These are phyloP conservation scores for Boletus semigastroideus DNA, from an alignment of 1,284 basidiomycete genomes.

Conservation along the genomic window DNA sequence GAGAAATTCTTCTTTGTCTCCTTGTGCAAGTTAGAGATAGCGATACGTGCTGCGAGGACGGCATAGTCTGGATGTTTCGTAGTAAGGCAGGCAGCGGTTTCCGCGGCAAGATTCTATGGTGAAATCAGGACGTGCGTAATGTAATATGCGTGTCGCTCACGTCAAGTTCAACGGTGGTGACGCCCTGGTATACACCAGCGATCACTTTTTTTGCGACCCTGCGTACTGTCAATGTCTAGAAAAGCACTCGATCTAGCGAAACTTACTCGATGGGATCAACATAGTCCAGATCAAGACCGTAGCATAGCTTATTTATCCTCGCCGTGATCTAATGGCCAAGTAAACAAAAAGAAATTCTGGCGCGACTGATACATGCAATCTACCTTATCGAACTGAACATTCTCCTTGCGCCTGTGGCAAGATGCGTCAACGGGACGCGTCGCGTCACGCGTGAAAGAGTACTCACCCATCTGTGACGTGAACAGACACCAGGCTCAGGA, in stretches of 20 bases:
- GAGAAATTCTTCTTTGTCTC: slow-evolving; percentile 99
- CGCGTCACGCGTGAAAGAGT: slow-evolving; percentile 32
- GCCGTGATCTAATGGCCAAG: slow-evolving; percentile 70
- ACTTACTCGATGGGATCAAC: slow-evolving; percentile 92
- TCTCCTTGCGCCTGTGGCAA: slow-evolving; percentile 70
- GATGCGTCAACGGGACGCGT: slow-evolving; percentile 20
- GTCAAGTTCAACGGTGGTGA: slow-evolving; percentile 97
- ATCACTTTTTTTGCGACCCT: slow-evolving; percentile 95
- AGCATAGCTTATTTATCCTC: slow-evolving; percentile 94
- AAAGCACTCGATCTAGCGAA: neutral
- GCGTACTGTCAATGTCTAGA: slow-evolving; percentile 9
- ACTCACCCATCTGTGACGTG: slow-evolving; percentile 60
- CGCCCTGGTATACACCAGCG: slow-evolving; percentile 91
- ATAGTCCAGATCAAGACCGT: slow-evolving; percentile 92
- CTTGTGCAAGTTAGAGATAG: slow-evolving; percentile 98
- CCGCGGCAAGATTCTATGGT: slow-evolving; percentile 85
- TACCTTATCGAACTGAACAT: slow-evolving; percentile 86
- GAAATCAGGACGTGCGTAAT: slow-evolving; percentile 9
- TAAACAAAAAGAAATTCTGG: slow-evolving; percentile 13
- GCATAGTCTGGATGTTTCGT: slow-evolving; percentile 98
- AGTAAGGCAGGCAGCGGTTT: slow-evolving; percentile 97
- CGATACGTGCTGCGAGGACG: slow-evolving; percentile 96
- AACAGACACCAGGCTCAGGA: slow-evolving; percentile 9
- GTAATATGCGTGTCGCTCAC: slow-evolving; percentile 44
- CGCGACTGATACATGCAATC: slow-evolving; percentile 17